phyloP scores from a whole-genome alignment of 1,139 yeast species.

The Protomyces macrosporus region DNA sequence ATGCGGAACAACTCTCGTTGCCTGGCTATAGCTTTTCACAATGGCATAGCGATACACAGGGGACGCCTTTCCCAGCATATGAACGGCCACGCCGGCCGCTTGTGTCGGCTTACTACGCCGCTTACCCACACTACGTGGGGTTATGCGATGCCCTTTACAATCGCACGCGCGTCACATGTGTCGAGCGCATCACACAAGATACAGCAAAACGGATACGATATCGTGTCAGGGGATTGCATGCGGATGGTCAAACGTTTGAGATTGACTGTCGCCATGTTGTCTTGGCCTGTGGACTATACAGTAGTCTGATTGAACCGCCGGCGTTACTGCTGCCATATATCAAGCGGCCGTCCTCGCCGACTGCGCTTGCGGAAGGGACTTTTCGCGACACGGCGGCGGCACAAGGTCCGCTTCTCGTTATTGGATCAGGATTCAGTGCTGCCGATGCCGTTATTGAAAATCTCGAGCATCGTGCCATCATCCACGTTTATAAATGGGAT shows the following conservation, averaged over 20 bases:
- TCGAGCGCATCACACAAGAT: background rate
- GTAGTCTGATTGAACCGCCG: conserved; percentile 32
- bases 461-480: conserved; percentile 20
- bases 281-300: conserved; percentile 39
- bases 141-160: conserved; percentile 30
- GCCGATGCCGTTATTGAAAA: conserved; percentile 37
- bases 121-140: conserved; percentile 35
- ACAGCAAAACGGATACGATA: background rate
- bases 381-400: background rate
- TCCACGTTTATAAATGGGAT: conserved; percentile 39
- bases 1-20: conserved; percentile 40
- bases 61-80: conserved; percentile 32
- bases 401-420: conserved; percentile 33
- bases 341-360: background rate
- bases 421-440: conserved; percentile 42
- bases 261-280: conserved; percentile 33
- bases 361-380: too few species aligned
- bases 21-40: conserved; percentile 38
- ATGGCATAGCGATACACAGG: conserved; percentile 31
- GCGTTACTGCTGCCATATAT: conserved; percentile 23
- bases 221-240: background rate
- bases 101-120: conserved; percentile 37
- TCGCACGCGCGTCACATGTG: conserved; percentile 26
- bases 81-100: conserved; percentile 37
- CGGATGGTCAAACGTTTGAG: background rate